A percentile compares a stretch with the other conserved stretches of the same genome.
Evolutionary conservation across 345 rosid species (phyloP).

Genomic region (Salix udensis): DNA sequence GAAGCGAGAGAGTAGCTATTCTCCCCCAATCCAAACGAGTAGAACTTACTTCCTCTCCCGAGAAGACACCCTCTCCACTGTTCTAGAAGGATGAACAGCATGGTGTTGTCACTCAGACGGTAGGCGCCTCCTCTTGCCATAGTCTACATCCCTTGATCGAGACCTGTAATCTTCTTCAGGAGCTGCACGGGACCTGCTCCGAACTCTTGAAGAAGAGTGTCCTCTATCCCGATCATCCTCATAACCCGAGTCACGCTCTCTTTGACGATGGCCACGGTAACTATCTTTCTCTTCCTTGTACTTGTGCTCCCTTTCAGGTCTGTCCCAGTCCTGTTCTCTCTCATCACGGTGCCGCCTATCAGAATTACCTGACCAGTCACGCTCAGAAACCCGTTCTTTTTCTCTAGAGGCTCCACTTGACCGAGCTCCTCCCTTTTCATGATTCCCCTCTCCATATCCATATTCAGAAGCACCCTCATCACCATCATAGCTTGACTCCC

Average conservation of each 20-base stretch:
- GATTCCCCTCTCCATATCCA: conserved; percentile 72
- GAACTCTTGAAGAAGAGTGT: conserved; percentile 59
- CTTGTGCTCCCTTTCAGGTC: conserved; percentile 53
- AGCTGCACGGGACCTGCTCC: conserved; percentile 62
- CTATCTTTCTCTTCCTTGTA: conserved; percentile 63
- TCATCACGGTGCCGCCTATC: conserved; percentile 62
- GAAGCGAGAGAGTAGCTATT: conserved; percentile 22
- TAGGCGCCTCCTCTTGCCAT: conserved; percentile 66
- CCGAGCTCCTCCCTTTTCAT: conserved; percentile 62
- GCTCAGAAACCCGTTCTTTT: conserved; percentile 59
- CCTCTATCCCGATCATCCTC: conserved; percentile 71
- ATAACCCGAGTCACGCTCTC: conserved; percentile 60
- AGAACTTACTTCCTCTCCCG: conserved; percentile 53
- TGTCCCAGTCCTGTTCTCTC: conserved; percentile 51
- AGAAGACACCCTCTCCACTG: conserved; percentile 26
- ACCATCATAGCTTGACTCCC: conserved; percentile 71
- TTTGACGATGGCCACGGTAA: conserved; percentile 58
- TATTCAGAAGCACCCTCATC: conserved; percentile 86
- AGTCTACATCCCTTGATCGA: conserved; percentile 69
- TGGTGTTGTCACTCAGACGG: conserved; percentile 41
- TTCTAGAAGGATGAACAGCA: conserved; percentile 10
- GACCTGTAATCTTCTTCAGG: conserved; percentile 66
- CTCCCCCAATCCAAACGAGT: conserved; percentile 31
- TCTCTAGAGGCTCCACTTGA: conserved; percentile 50
- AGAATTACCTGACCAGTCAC: conserved; percentile 67